These are phyloP conservation scores for Pancytospora philotis DNA, from an alignment of 371 early-diverging fungal genomes.

Conservation along the genomic window DNA sequence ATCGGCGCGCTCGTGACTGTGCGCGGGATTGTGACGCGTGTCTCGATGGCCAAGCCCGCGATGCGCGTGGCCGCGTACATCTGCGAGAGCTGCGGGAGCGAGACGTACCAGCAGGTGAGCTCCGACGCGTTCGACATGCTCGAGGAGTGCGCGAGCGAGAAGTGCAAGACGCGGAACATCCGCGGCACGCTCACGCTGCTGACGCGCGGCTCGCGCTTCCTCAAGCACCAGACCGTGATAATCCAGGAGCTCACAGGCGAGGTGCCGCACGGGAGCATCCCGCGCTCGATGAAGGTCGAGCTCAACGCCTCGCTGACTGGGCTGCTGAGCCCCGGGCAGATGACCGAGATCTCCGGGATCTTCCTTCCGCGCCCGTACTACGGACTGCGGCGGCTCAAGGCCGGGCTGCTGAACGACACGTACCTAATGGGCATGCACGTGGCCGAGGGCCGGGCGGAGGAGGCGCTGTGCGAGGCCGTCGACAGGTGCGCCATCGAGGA, in stretches of 20 bases:
- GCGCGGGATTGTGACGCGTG: constrained; percentile 85
- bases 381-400: constrained; percentile 76
- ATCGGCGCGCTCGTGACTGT: constrained; percentile 78
- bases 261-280: constrained; percentile 93
- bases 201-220: constrained; percentile 80
- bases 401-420: constrained; percentile 85
- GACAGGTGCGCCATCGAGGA: constrained; percentile 1
- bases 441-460: not conserved
- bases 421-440: constrained; percentile 70
- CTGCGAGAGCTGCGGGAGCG: constrained; percentile 88
- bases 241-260: constrained; percentile 67
- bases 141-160: constrained; percentile 72
- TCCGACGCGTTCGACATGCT: constrained; percentile 66
- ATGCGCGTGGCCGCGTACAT: constrained; percentile 77
- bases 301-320: constrained; percentile 72
- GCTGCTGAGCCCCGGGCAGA: constrained; percentile 75
- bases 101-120: constrained; percentile 83
- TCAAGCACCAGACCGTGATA: constrained; percentile 58
- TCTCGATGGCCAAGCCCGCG: constrained; percentile 84
- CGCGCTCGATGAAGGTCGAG: constrained; percentile 79
- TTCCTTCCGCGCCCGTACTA: constrained; percentile 83
- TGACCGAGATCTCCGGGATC: constrained; percentile 73
- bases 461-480: not conserved
- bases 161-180: constrained; percentile 70
- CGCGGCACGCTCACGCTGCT: constrained; percentile 80